phyloP scores from a whole-genome alignment of 208 protist genomes.

The Crithidia brevicula region DNA sequence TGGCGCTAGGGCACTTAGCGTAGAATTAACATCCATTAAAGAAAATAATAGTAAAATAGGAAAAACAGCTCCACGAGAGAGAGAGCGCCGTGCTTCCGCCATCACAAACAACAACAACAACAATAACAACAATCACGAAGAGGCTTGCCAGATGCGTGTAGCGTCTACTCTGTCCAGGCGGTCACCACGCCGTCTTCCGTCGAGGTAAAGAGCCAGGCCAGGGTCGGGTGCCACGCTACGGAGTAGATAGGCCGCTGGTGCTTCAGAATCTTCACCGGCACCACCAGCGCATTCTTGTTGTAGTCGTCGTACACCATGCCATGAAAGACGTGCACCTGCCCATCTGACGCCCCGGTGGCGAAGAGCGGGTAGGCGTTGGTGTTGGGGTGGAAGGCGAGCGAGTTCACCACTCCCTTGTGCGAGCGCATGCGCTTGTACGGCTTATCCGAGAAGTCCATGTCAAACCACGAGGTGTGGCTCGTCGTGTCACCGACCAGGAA shows the following conservation, averaged over 20 bases:
- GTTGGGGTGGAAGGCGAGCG: conserved; percentile 90
- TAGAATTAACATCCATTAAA: no score
- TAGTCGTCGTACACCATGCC: conserved; percentile 98
- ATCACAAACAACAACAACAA: not conserved
- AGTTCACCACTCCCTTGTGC: conserved; percentile 94
- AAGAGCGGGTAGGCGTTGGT: conserved; percentile 96
- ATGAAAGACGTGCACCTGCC: conserved; percentile 95
- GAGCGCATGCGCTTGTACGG: conserved; percentile 97
- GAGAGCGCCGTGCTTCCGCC: no score
- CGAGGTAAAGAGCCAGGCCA: conserved; percentile 99
- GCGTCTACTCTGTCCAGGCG: conserved; percentile 89
- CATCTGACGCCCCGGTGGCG: conserved; percentile 96
- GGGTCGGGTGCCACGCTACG: conserved; percentile 97
- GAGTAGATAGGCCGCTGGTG: conserved; percentile 94
- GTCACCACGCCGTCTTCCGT: conserved; percentile 96
- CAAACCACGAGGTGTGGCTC: conserved; percentile 97
- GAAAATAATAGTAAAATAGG: no score
- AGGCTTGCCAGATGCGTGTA: no score
- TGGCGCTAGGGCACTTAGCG: no score
- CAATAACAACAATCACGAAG: no score
- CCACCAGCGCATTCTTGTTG: conserved; percentile 97
- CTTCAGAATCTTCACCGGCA: conserved; percentile 99
- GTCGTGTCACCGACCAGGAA: conserved; percentile 94
- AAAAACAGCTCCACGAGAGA: no score
- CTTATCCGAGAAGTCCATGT: conserved; percentile 97